Evolutionary conservation across 176 grass and related monocot species (phyloP).

Genomic region (Aegilops bicornis): DNA sequence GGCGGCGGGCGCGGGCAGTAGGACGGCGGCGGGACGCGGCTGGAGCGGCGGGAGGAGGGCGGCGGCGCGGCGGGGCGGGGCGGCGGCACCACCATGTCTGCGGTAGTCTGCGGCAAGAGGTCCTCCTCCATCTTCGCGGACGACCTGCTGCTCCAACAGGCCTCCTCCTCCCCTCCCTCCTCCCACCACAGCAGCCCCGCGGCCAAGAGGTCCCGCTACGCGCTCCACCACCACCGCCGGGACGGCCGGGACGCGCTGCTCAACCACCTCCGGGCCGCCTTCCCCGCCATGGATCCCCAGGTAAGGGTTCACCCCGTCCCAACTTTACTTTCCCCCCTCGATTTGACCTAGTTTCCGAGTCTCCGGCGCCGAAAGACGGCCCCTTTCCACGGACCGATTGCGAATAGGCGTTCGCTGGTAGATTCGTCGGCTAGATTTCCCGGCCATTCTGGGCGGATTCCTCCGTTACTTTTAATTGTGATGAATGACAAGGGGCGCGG

Average conservation of each 20-base stretch:
- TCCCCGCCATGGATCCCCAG: slow-evolving; percentile 89
- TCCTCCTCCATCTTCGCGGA: slow-evolving; percentile 94
- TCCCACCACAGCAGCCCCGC: slow-evolving; percentile 24
- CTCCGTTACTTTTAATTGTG: too few relatives aligned
- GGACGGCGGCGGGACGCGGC: slow-evolving; percentile 41
- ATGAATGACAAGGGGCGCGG: not conserved
- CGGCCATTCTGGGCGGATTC: not conserved
- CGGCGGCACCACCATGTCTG: slow-evolving; percentile 71
- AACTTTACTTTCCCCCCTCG: too few relatives aligned
- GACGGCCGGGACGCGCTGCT: slow-evolving; percentile 35
- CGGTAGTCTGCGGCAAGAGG: slow-evolving; percentile 99
- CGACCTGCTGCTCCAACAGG: slow-evolving; percentile 48
- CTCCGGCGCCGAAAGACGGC: not conserved
- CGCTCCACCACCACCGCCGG: slow-evolving; percentile 41
- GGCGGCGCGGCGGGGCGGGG: slow-evolving; percentile 23
- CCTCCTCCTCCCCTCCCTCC: slow-evolving; percentile 44
- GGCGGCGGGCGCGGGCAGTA: slow-evolving; percentile 25
- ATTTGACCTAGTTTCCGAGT: too few relatives aligned
- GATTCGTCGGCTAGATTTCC: not conserved
- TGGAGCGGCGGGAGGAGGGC: not conserved
- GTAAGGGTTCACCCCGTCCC: too few relatives aligned
- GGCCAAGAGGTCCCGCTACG: slow-evolving; percentile 68
- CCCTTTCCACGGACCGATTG: not conserved
- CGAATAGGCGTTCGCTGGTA: not conserved
- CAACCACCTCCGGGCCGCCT: slow-evolving; percentile 45